A percentile compares a stretch with the other conserved stretches of the same genome.
Evolutionary conservation across 495 filamentous ascomycete species (phyloP).

Genomic region (Aspergillus wentii): DNA sequence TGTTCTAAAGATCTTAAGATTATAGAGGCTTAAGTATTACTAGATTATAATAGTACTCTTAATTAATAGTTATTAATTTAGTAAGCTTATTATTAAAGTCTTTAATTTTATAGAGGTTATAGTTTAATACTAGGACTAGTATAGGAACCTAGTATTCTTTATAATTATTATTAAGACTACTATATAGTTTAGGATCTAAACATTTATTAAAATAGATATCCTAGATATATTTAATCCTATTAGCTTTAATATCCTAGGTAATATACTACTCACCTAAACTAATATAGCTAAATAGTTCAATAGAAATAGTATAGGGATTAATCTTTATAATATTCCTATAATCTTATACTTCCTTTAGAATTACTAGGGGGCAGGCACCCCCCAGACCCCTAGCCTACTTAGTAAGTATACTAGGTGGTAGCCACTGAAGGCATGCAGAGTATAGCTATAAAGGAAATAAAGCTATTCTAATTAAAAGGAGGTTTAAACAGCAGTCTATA

Average conservation of each 20-base stretch:
- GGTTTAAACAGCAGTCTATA: not conserved
- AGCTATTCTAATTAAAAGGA: too few species aligned
- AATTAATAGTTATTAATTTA: too few species aligned
- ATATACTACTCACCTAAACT: not conserved
- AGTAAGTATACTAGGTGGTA: not conserved
- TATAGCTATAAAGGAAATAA: not conserved
- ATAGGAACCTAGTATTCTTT: too few species aligned
- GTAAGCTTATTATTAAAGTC: not conserved
- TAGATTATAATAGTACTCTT: not conserved
- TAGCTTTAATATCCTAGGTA: not conserved
- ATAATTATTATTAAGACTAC: not conserved
- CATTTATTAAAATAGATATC: not conserved
- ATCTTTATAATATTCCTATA: not conserved
- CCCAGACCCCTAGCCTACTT: not conserved
- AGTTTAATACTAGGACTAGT: too few species aligned
- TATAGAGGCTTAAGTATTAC: not conserved
- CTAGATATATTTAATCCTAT: not conserved
- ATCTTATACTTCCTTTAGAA: not conserved
- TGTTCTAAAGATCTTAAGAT: not conserved
- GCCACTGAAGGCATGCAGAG: not conserved
- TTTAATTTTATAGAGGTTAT: not conserved
- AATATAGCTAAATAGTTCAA: constrained; percentile 1
- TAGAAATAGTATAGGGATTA: not conserved
- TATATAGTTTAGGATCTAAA: not conserved
- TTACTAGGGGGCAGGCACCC: not conserved